phyloP scores from a whole-genome alignment of 2,329 filamentous ascomycete genomes.

The Phialophora chinensis region DNA sequence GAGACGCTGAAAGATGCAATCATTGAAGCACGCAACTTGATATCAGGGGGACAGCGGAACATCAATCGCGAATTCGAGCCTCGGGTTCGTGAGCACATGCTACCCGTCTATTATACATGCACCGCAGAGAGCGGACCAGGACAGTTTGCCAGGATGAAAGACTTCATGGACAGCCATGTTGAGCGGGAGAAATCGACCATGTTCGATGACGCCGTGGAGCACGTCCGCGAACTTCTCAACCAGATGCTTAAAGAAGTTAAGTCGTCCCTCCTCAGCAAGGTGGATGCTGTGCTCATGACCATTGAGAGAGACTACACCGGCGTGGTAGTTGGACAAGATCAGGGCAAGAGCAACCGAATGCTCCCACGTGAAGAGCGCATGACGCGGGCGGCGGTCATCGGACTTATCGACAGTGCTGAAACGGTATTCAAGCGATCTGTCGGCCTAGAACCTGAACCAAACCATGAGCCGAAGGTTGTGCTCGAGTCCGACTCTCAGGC shows the following conservation, averaged over 20 bases:
- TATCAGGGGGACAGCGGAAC: slow-evolving; percentile 58
- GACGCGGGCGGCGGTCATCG: neutral
- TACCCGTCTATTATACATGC: slow-evolving; percentile 49
- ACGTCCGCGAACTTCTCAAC: slow-evolving; percentile 50
- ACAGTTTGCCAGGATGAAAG: slow-evolving; percentile 59
- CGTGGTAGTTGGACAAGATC: slow-evolving; percentile 2
- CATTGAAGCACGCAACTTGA: slow-evolving; percentile 42
- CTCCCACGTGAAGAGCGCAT: neutral
- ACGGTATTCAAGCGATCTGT: slow-evolving; percentile 10
- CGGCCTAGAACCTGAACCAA: neutral
- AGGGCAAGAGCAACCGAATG: neutral
- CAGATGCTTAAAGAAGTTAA: slow-evolving; percentile 4
- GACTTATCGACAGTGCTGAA: slow-evolving; percentile 11
- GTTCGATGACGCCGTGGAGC: slow-evolving; percentile 55
- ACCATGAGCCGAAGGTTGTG: neutral
- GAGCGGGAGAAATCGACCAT: slow-evolving; percentile 51
- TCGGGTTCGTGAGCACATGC: slow-evolving; percentile 55
- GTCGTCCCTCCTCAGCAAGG: neutral
- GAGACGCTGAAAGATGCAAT: slow-evolving; percentile 50
- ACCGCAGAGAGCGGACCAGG: neutral
- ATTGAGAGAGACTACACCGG: slow-evolving; percentile 7
- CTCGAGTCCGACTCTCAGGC: neutral
- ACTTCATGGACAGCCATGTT: slow-evolving; percentile 55
- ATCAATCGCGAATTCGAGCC: slow-evolving; percentile 62
- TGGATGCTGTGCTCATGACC: neutral